These are phyloP conservation scores for Multifurca ochricompacta DNA, from an alignment of 768 basidiomycete species.

Conservation along the genomic window DNA sequence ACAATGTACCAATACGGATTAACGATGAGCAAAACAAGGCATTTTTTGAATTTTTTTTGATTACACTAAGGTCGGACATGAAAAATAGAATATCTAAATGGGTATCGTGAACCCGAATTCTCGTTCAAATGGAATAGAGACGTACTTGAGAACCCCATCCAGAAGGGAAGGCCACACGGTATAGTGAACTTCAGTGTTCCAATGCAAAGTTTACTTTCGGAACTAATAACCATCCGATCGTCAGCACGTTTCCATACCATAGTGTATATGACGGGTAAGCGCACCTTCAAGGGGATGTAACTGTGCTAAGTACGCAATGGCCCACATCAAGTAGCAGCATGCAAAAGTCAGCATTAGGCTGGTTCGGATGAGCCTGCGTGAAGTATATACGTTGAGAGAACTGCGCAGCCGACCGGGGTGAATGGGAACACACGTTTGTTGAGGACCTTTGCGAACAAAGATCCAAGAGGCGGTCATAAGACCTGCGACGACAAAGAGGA, in stretches of 20 bases:
- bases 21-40: too few species aligned
- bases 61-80: neutral
- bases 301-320: slow-evolving; percentile 94
- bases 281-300: slow-evolving; percentile 82
- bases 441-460: slow-evolving; percentile 75
- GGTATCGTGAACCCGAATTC: neutral
- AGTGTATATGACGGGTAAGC: slow-evolving; percentile 24
- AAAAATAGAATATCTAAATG: neutral
- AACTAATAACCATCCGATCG: neutral
- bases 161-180: slow-evolving; percentile 16
- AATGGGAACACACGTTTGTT: slow-evolving; percentile 67
- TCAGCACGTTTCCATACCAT: neutral
- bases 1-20: neutral
- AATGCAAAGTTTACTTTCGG: slow-evolving; percentile 22
- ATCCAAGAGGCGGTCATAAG: slow-evolving; percentile 61
- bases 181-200: slow-evolving; percentile 6
- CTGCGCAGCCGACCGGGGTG: neutral
- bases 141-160: slow-evolving; percentile 3
- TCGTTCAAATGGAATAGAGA: neutral
- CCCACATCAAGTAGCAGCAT: slow-evolving; percentile 94
- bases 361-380: slow-evolving; percentile 70
- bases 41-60: too few species aligned
- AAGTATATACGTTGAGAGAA: neutral
- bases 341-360: slow-evolving; percentile 67
- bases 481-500: slow-evolving; percentile 55